A percentile compares a stretch with the other conserved stretches of the same genome.
These are phyloP conservation scores for Malus hybrid DNA, from an alignment of 331 rosid genomes.

Conservation along the genomic window DNA sequence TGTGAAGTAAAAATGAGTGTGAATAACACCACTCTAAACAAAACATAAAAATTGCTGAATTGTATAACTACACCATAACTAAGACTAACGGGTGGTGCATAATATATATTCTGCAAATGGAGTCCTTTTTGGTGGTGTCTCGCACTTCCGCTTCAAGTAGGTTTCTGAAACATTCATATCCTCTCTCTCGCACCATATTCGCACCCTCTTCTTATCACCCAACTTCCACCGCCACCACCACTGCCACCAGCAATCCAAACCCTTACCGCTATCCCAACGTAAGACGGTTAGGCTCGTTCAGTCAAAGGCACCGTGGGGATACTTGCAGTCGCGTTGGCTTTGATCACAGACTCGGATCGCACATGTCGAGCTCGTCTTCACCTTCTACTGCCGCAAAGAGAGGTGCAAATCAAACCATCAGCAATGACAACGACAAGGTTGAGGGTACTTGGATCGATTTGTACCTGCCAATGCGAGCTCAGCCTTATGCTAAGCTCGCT, in stretches of 20 bases:
- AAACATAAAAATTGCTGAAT: no score
- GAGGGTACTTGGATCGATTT: slow-evolving; percentile 51
- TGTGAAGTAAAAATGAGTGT: no score
- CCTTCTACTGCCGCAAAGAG: slow-evolving; percentile 6
- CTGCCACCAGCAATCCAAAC: neutral
- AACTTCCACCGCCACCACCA: neutral
- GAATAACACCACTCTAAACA: no score
- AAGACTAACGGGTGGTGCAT: no score
- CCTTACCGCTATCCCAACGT: neutral
- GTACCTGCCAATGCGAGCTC: slow-evolving; percentile 50
- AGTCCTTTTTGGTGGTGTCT: neutral
- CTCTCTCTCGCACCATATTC: neutral
- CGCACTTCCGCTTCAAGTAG: slow-evolving; percentile 30
- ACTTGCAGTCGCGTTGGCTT: slow-evolving; percentile 8
- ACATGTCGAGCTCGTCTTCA: slow-evolving; percentile 39
- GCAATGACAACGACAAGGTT: neutral
- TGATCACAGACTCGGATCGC: slow-evolving; percentile 16
- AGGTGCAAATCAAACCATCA: slow-evolving; percentile 12
- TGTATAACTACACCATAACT: no score
- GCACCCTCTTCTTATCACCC: neutral
- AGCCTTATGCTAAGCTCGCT: slow-evolving; percentile 81
- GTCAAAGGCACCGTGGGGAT: neutral
- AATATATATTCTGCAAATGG: neutral
- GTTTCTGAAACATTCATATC: neutral
- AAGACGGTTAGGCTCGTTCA: neutral